Conservation (phyloP, 352 stramenopile genomes). For the Phytophthora sojae region DNA sequence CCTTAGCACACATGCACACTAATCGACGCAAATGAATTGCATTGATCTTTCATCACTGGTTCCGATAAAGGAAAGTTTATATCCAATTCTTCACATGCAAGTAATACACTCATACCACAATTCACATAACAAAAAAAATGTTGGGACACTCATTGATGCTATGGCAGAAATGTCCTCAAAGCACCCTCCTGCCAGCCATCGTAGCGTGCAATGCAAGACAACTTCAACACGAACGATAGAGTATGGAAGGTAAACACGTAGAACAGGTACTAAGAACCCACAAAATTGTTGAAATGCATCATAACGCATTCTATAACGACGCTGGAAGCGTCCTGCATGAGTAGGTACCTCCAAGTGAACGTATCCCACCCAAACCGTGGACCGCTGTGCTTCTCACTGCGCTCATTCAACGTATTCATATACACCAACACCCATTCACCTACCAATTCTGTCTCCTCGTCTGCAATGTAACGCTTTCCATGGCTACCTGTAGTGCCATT, state of each 20-base stretch:
- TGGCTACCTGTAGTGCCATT: not conserved
- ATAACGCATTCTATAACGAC: not conserved
- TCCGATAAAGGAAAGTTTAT: not conserved
- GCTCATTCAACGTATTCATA: slow-evolving; percentile 1
- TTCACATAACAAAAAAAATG: not conserved
- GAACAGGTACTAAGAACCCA: not conserved
- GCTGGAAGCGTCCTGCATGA: not conserved
- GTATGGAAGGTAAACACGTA: no score
- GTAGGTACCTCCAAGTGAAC: not conserved
- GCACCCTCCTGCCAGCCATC: no score
- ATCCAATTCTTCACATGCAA: not conserved
- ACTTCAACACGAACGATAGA: no score
- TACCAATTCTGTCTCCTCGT: not conserved
- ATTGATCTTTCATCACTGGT: not conserved
- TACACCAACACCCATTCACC: not conserved
- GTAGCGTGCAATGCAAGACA: no score
- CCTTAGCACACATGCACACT: not conserved
- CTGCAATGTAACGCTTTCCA: not conserved
- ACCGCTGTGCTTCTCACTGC: not conserved
- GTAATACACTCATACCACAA: not conserved
- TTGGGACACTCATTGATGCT: no score
- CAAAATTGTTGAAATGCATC: not conserved
- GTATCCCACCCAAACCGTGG: not conserved
- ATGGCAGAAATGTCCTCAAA: no score
- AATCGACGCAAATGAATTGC: not conserved